Evolutionary conservation across 768 basidiomycete genomes (phyloP), one percentile per base, ranked within the genome.

Genomic region (Lactarius evosmus): DNA sequence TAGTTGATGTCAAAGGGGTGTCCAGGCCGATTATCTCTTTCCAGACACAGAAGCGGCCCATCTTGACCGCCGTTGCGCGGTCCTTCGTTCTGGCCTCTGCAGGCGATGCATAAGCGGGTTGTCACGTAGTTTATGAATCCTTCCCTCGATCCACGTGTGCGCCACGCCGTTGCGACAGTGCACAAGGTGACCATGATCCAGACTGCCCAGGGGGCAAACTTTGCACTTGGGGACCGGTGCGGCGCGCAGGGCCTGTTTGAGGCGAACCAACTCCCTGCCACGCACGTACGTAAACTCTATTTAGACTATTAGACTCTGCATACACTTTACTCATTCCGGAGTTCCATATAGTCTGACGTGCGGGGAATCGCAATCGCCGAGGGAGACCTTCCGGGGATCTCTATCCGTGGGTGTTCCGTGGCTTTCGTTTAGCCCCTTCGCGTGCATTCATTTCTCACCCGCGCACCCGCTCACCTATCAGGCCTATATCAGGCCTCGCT

Each of bases 201-300:
- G 6, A 84, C 85, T 61, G 79, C 81, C 66, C 82, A 83, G 66
- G 75, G 80, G 19, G 81, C 78, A 63, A 74, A 78, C 8, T 73
- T 79, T 11, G 81, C 82, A 60, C 75, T 87, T n/a, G 77, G 83
- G 6, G 86, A 88, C 65, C 78, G 86, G 12, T 86, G 83, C 61
- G 86, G 86, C 54, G 86, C 84, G 2, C 85, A 87, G 72, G 85
- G 86, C 2, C 80, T 83, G 0, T 86, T 86, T 60, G 85, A 83
- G 56, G 80, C 82, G 60, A 88, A 87, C 68, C 82, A 83, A 67
- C 80, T 87, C 76, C 79, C 81, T 5, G 76, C 76, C 50, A 78
- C 83, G 33, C 80, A 84, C 76, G 85, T 85, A 60, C 3, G 74
- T 68, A 69, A 64, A 8, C 22, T 46, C 34, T 22, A 9, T n/a